Evolutionary conservation across 2,329 filamentous ascomycete genomes (phyloP).

Genomic region (Fusarium tanahbumbuense): DNA sequence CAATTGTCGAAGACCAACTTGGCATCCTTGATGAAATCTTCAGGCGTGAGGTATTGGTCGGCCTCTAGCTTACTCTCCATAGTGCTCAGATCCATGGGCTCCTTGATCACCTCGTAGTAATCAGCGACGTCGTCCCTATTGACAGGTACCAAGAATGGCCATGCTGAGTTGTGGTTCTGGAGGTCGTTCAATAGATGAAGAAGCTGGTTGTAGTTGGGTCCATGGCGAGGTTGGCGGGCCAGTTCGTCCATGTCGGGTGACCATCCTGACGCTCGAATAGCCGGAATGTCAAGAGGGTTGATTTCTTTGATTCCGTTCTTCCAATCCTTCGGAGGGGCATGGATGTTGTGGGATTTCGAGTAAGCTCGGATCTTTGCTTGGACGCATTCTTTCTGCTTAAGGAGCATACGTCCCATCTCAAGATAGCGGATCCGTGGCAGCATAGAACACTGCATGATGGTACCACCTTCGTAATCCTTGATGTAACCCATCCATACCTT

Average conservation of each 20-base stretch:
- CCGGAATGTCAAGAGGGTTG: conserved; percentile 86
- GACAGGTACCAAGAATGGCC: conserved; percentile 95
- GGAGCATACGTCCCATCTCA: conserved; percentile 89
- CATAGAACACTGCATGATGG: conserved; percentile 99
- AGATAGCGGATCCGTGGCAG: conserved; percentile 94
- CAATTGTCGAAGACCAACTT: conserved; percentile 95
- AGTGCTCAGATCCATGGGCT: conserved; percentile 95
- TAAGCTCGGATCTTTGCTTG: conserved; percentile 95
- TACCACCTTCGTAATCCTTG: conserved; percentile 98
- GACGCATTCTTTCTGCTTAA: conserved; percentile 97
- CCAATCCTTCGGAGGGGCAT: conserved; percentile 88
- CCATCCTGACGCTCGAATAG: conserved; percentile 94
- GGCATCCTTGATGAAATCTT: conserved; percentile 92
- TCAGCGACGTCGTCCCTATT: conserved; percentile 97
- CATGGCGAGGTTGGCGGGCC: conserved; percentile 92
- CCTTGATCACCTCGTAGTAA: conserved; percentile 98
- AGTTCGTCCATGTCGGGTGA: conserved; percentile 98
- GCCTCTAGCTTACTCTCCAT: conserved; percentile 97
- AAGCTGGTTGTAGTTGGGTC: conserved; percentile 95
- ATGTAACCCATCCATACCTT: conserved; percentile 99
- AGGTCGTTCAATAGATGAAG: conserved; percentile 93
- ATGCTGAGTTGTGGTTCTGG: conserved; percentile 91
- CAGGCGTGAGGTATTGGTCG: conserved; percentile 89
- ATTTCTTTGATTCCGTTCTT: conserved; percentile 78
- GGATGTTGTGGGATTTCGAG: conserved; percentile 87